These are phyloP conservation scores for Plectosphaerella plurivora DNA, from an alignment of 2,329 filamentous ascomycete genomes.

Conservation along the genomic window DNA sequence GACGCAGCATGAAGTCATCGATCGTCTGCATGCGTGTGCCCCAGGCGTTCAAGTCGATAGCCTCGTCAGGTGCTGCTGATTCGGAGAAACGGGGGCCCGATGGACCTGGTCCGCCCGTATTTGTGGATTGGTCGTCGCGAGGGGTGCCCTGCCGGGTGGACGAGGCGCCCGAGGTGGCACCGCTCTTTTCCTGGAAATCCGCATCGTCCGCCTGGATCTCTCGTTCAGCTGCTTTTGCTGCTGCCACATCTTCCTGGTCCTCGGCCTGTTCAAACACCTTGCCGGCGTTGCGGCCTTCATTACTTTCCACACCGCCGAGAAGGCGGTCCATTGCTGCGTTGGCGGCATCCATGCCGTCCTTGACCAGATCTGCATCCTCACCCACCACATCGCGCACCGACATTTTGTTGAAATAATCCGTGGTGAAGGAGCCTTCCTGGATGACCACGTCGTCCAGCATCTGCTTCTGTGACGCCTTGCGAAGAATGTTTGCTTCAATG, in stretches of 20 bases:
- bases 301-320: constrained; percentile 61
- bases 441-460: constrained; percentile 98
- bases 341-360: constrained; percentile 66
- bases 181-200: constrained; percentile 69
- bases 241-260: constrained; percentile 85
- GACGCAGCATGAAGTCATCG: constrained; percentile 70
- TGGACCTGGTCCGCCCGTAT: constrained; percentile 19
- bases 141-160: constrained; percentile 50
- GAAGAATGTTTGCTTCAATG: constrained; percentile 95
- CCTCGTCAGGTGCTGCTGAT: constrained; percentile 25
- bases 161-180: constrained; percentile 40
- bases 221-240: constrained; percentile 81
- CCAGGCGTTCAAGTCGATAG: constrained; percentile 54
- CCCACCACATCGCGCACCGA: constrained; percentile 67
- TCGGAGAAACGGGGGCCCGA: constrained; percentile 32
- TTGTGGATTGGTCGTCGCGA: constrained; percentile 28
- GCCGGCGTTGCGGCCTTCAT: constrained; percentile 58
- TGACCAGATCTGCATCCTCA: constrained; percentile 50
- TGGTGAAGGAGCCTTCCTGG: constrained; percentile 96
- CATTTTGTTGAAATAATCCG: constrained; percentile 85
- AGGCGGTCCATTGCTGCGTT: constrained; percentile 83
- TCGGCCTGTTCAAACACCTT: constrained; percentile 84
- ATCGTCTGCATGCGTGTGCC: constrained; percentile 55
- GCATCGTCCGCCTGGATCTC: constrained; percentile 84
- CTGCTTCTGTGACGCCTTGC: constrained; percentile 95